A percentile compares a stretch with the other conserved stretches of the same genome.
These are phyloP conservation scores for Rhizophagus clarus DNA, from an alignment of 192 early-diverging fungal species.

Conservation along the genomic window DNA sequence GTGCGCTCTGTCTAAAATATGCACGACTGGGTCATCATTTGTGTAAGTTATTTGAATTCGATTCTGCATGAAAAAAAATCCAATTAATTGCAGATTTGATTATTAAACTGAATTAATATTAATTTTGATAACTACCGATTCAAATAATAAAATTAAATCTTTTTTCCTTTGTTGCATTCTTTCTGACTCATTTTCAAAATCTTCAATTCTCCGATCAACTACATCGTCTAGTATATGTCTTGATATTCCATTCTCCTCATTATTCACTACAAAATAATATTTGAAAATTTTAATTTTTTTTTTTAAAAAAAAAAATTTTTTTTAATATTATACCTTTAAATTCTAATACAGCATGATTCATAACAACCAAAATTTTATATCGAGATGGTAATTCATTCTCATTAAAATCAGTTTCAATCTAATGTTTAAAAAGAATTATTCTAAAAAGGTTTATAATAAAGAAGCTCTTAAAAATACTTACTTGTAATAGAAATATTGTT, in stretches of 20 bases:
- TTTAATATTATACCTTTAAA: slow-evolving; percentile 14
- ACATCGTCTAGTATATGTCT: not conserved
- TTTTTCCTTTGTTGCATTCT: slow-evolving; percentile 33
- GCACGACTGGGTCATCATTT: slow-evolving; percentile 40
- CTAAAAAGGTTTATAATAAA: not conserved
- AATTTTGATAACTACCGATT: slow-evolving; percentile 22
- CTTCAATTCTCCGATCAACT: slow-evolving; percentile 16
- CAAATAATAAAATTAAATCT: slow-evolving; percentile 30
- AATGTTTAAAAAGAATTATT: not conserved
- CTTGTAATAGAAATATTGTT: slow-evolving; percentile 33
- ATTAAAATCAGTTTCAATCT: not conserved
- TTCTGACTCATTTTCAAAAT: slow-evolving; percentile 6
- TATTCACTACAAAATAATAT: not conserved
- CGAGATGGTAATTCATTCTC: slow-evolving; percentile 3
- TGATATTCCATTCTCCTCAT: not conserved
- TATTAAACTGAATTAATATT: not conserved
- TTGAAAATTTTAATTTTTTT: not conserved
- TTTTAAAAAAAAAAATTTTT: not conserved
- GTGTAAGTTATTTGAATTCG: slow-evolving; percentile 45
- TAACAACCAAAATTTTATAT: slow-evolving; percentile 26
- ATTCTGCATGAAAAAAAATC: slow-evolving; percentile 34
- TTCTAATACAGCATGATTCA: not conserved
- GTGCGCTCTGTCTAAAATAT: slow-evolving; percentile 44
- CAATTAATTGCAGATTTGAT: not conserved
- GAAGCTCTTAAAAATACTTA: not conserved